A percentile compares a stretch with the other conserved stretches of the same genome.
Conservation (phyloP, 345 rosid genomes). For the Eucalyptus regnans region DNA sequence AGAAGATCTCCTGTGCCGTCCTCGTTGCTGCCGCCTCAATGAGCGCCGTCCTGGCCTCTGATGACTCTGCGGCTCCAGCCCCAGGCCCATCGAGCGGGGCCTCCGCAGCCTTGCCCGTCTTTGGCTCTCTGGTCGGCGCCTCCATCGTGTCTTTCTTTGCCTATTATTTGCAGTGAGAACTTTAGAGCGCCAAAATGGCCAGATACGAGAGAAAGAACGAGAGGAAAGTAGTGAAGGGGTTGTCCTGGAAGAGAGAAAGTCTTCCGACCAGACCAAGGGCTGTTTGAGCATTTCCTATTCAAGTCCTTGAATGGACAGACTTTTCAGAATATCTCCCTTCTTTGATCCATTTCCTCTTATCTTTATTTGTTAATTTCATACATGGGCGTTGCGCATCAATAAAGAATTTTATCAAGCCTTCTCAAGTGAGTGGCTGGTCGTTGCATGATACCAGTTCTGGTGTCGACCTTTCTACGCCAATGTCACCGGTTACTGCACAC, state of each 20-base stretch:
- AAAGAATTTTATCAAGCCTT: background rate
- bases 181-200: background rate
- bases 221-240: background rate
- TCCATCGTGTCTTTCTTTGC: constrained; percentile 49
- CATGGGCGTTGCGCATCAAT: background rate
- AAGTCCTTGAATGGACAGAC: background rate
- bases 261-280: background rate
- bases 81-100: constrained; percentile 25
- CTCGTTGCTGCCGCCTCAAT: constrained; percentile 43
- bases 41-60: constrained; percentile 40
- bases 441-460: background rate
- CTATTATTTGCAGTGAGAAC: constrained; percentile 37
- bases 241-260: background rate
- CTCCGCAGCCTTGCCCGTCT: constrained; percentile 28
- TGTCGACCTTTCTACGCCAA: background rate
- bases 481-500: background rate
- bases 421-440: background rate
- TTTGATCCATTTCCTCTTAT: background rate
- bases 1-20: constrained; percentile 52
- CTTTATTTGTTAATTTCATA: background rate
- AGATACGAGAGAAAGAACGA: background rate
- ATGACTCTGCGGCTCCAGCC: constrained; percentile 23
- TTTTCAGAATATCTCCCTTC: background rate
- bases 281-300: background rate
- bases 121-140: constrained; percentile 56